Conservation (phyloP, 805 yeast genomes). For the Teunomyces cretensis region DNA sequence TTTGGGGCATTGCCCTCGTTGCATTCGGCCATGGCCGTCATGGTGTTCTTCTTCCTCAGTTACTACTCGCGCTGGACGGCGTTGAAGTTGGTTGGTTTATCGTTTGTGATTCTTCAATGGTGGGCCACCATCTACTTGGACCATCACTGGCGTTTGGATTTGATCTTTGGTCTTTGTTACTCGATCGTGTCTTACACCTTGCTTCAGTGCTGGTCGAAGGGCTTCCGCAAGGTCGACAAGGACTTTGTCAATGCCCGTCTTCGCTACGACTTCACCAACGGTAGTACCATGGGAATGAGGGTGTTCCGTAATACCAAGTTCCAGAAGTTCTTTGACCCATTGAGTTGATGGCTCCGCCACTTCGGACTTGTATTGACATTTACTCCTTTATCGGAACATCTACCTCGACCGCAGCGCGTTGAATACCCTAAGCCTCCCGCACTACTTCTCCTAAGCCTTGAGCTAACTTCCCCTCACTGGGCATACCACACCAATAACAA, state of each 20-base stretch:
- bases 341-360: too few species aligned
- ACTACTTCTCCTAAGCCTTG: neutral
- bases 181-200: conserved; percentile 45
- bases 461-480: too few species aligned
- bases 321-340: conserved; percentile 55
- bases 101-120: conserved; percentile 60
- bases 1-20: conserved; percentile 66
- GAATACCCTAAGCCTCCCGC: conserved; percentile 5
- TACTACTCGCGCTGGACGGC: conserved; percentile 37
- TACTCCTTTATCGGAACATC: too few species aligned
- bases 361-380: too few species aligned
- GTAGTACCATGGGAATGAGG: conserved; percentile 64
- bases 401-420: too few species aligned
- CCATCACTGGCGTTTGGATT: conserved; percentile 69
- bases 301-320: conserved; percentile 50
- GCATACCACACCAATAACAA: too few species aligned
- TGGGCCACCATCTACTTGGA: conserved; percentile 75
- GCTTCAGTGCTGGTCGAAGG: conserved; percentile 29
- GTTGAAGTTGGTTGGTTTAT: conserved; percentile 35
- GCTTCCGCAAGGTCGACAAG: conserved; percentile 33
- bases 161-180: conserved; percentile 55
- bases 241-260: conserved; percentile 38
- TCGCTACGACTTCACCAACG: conserved; percentile 38
- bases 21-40: conserved; percentile 66
- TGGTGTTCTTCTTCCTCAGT: conserved; percentile 43